Base-by-base conservation (phyloP, 164 flowering plant genomes). In the Vitis rupestris region DNA sequence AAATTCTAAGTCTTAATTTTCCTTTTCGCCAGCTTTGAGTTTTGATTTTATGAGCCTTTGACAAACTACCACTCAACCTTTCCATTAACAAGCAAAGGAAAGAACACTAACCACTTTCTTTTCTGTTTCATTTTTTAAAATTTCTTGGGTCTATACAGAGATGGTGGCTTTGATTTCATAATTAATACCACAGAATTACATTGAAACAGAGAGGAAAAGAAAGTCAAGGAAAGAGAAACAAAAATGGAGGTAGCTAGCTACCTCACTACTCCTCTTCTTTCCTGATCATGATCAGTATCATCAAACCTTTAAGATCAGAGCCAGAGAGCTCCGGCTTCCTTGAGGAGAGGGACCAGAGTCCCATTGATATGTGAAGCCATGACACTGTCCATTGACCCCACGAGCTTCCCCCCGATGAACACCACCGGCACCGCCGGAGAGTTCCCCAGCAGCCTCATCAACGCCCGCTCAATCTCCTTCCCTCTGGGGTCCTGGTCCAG, bases 241-340 rank as follows among this genome's bases (percentile, higher is more conserved):
- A 37, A 37, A 37, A 37, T 37, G 44, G 44, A 37, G 44, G 44
- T 6, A 37, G 44, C 44, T 37, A 37, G 7, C 44, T 6, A 2
- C 6, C 44, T 37, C 44, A 37, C 44, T 4, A 3, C 44, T 37
- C 44, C 44, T 37, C 44, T 37, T 37, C 44, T 37, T 37, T 6
- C 44, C 44, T 6, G 44, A 37, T 6, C 7, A 37, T 37, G 6
- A 37, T 37, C 44, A 37, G 27, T 4, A 9, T 56, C n/a, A 58
- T 9, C 3, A 10, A 23, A 5, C 17, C 19, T 3, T 23, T 15
- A 15, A 30, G 13, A 37, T 14, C 51, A 85, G 50, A 87, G 91
- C 89, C 91, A 87, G 56, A 87, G 81, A n/a, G 91, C 89, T 9
- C 89, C 91, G 50, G 91, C 91, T 44, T 82, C 84, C 72, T 87